Base-by-base conservation (phyloP, 1,284 basidiomycete species). In the Sporisorium iseilematis-ciliati region DNA sequence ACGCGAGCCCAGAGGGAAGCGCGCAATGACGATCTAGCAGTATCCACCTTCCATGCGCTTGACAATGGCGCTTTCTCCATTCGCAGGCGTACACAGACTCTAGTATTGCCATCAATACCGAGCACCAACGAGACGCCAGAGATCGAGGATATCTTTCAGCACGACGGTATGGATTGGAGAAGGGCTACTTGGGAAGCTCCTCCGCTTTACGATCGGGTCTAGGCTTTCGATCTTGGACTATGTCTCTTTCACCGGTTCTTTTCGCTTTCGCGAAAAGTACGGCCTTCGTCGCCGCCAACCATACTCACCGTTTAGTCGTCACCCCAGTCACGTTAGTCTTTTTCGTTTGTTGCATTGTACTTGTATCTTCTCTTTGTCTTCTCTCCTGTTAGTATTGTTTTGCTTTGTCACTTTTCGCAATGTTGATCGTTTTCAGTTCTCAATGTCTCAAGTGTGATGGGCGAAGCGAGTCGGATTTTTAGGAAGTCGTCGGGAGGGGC, bases 121-220 rank as follows among this genome's bases (percentile, higher is more conserved):
- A 60, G 62, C 60, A 58, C 33, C 40, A 57, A 57, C 29, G 67
- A 69, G 18, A 26, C 63, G 42, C 56, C 68, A 41, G 68, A 71
- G n/a, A 67, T 76, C 46, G 46, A 73, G 16, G 75, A 77, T 35
- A 66, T 77, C 46, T 59, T 77, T 23, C 65, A 73, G 46, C 58
- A 77, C 64, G 75, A 77, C 29, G 75, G 75, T 4, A 20, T 66
- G 57, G 75, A 77, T 62, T 77, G 75, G 75, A 57, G 70, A 35
- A 52, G 75, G n/a, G 57, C 66, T 1, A 67, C 66, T 4, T 77
- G 70, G 66, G 75, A 77, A 59, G 66, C 65, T 18, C 71, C 75
- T 31, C 75, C 75, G 3, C 46, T 77, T 41, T 77, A 77, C 43
- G 56, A 54, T 52, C 62, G 31, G 23, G 26, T 46, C 29, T 31